Conservation (phyloP, 331 rosid genomes). For the Quercus lobata region DNA sequence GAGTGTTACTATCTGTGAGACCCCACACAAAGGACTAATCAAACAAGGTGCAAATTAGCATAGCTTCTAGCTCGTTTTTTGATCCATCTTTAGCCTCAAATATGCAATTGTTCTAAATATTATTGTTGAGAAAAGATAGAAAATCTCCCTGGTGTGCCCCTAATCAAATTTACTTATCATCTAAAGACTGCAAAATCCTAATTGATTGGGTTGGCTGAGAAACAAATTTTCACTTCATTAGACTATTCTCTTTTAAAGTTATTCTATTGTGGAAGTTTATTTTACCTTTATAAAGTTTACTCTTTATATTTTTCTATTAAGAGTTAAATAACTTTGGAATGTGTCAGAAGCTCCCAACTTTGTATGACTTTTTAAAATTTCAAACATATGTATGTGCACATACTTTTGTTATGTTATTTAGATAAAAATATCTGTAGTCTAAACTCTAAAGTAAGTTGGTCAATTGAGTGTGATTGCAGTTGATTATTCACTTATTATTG, state of each 20-base stretch:
- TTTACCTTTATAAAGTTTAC: too few species aligned
- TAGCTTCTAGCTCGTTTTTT: too few species aligned
- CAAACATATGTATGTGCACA: background rate
- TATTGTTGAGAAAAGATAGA: background rate
- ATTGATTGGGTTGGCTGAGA: background rate
- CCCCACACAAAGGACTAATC: too few species aligned
- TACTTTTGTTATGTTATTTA: background rate
- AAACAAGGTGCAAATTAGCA: too few species aligned
- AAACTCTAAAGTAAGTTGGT: background rate
- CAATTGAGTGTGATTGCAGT: background rate
- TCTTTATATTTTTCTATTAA: background rate
- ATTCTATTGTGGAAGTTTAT: background rate
- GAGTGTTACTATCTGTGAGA: too few species aligned
- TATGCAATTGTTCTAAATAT: background rate
- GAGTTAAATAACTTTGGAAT: background rate
- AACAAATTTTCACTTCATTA: background rate
- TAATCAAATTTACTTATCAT: background rate
- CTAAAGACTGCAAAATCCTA: too few species aligned
- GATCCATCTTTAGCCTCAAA: too few species aligned
- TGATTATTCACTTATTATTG: background rate
- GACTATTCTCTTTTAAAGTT: background rate
- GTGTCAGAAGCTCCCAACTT: background rate
- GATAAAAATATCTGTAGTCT: background rate
- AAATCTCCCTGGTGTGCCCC: background rate
- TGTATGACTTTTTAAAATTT: background rate